Evolutionary conservation across 2,329 filamentous ascomycete species (phyloP).

Genomic region (Lecanoromycetidae sp.): DNA sequence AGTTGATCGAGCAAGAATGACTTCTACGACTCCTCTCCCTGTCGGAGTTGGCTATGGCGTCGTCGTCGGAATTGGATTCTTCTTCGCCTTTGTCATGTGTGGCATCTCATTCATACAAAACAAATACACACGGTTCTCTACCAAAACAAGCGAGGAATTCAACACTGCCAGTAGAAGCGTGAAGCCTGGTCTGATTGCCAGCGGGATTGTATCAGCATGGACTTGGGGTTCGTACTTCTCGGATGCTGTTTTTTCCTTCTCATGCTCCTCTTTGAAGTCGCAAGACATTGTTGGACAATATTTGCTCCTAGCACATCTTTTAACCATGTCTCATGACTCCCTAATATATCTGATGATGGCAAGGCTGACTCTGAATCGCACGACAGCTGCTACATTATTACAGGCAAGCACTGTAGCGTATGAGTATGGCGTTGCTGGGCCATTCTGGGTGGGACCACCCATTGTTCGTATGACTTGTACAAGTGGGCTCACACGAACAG

Average conservation of each 20-base stretch:
- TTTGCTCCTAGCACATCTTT: no score
- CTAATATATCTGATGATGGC: no score
- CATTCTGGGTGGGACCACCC: conserved; percentile 26
- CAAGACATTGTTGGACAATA: no score
- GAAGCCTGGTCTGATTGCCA: conserved; percentile 21
- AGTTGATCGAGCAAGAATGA: neutral
- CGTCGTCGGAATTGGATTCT: conserved; percentile 14
- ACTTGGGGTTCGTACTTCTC: conserved; percentile 24
- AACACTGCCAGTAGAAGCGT: conserved; percentile 19
- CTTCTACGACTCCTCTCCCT: conserved; percentile 8
- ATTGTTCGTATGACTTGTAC: neutral
- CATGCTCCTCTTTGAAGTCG: no score
- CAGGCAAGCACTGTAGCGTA: conserved; percentile 27
- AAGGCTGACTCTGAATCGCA: no score
- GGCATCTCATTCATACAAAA: conserved; percentile 18
- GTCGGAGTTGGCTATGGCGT: conserved; percentile 16
- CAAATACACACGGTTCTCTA: conserved; percentile 19
- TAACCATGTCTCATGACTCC: no score
- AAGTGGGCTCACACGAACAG: neutral
- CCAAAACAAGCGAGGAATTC: conserved; percentile 17
- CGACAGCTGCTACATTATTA: conserved; percentile 26
- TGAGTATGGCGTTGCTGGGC: conserved; percentile 27
- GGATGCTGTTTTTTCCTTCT: no score
- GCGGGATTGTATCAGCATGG: conserved; percentile 16
- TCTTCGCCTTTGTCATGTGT: conserved; percentile 18